Conservation (phyloP, 441 rosid genomes). For the Populus trichocarpa region DNA sequence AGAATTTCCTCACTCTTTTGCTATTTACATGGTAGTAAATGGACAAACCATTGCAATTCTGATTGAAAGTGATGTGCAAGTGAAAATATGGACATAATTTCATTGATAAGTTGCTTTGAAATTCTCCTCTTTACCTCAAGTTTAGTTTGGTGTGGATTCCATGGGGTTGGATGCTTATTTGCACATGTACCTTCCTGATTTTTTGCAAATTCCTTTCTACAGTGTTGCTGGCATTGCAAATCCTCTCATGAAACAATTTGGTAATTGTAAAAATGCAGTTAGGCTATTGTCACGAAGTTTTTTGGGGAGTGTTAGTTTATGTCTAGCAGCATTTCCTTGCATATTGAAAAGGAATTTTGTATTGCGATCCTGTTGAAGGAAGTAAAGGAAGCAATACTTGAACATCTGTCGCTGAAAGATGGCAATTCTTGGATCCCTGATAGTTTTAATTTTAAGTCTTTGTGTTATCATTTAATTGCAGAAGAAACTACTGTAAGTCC, state of each 20-base stretch:
- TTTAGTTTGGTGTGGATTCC: neutral
- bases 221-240: neutral
- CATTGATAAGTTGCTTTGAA: neutral
- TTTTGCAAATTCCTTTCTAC: neutral
- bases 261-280: neutral
- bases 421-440: neutral
- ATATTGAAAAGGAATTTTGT: neutral
- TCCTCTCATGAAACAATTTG: neutral
- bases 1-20: neutral
- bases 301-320: neutral
- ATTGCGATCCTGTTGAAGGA: neutral
- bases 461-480: constrained; percentile 28
- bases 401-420: neutral
- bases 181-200: neutral
- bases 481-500: constrained; percentile 68
- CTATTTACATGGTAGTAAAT: neutral
- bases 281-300: neutral
- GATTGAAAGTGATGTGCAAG: neutral
- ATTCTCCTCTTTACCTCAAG: neutral
- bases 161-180: neutral
- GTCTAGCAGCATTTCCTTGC: neutral
- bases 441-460: neutral
- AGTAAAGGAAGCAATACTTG: neutral
- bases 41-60: neutral
- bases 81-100: neutral